A percentile compares a stretch with the other conserved stretches of the same genome.
Evolutionary conservation across 2,329 filamentous ascomycete species (phyloP).

Genomic region (Daldinia eschscholtzii): DNA sequence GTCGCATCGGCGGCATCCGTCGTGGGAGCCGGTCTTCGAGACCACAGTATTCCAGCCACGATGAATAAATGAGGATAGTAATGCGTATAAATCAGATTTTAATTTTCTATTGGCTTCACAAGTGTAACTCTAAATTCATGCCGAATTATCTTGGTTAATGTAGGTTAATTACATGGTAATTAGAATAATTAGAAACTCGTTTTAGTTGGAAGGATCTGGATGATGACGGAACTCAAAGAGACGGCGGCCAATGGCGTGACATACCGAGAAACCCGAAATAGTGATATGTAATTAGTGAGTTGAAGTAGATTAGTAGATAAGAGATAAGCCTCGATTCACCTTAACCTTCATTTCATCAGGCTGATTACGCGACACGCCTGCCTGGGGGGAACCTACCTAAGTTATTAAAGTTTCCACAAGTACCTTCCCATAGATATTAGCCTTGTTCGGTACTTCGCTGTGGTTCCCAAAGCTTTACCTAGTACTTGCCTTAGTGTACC

Average conservation of each 20-base stretch:
- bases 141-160: too few species aligned
- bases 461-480: slow-evolving; percentile 23
- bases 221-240: slow-evolving; percentile 35
- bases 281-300: slow-evolving; percentile 26
- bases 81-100: slow-evolving; percentile 18
- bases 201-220: not conserved
- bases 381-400: slow-evolving; percentile 23
- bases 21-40: slow-evolving; percentile 55
- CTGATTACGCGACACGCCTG: slow-evolving; percentile 53
- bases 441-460: slow-evolving; percentile 21
- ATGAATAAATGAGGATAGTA: slow-evolving; percentile 48
- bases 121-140: slow-evolving; percentile 11
- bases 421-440: slow-evolving; percentile 39
- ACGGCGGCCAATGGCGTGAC: not conserved
- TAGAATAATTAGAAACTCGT: not conserved
- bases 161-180: not conserved
- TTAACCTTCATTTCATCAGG: slow-evolving; percentile 43
- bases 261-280: slow-evolving; percentile 8
- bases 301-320: not conserved
- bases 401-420: slow-evolving; percentile 15
- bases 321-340: slow-evolving; percentile 12
- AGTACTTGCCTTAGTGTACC: not conserved
- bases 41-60: slow-evolving; percentile 66
- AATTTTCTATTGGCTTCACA: slow-evolving; percentile 17
- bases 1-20: slow-evolving; percentile 55